Percentiles rank a stretch among this genome's conserved stretches.
These are phyloP conservation scores for Golovinomyces cichoracearum DNA, from an alignment of 2,329 filamentous ascomycete species.

Conservation along the genomic window DNA sequence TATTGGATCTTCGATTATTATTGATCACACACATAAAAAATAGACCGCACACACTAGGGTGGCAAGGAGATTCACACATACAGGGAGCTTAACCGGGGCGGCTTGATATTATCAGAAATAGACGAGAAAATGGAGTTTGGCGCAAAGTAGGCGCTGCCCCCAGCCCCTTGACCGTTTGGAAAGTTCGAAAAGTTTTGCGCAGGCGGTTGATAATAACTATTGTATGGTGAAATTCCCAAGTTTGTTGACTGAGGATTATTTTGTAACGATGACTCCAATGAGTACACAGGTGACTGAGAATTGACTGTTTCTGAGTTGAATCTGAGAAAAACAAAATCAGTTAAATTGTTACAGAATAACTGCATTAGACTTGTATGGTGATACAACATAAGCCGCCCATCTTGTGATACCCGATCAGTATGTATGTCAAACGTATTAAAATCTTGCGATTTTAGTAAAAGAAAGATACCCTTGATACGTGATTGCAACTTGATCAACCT, in stretches of 20 bases:
- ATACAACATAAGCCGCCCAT: neutral
- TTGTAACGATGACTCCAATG: slow-evolving; percentile 12
- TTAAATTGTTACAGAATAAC: slow-evolving; percentile 10
- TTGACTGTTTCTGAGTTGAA: slow-evolving; percentile 13
- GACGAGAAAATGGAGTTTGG: slow-evolving; percentile 12
- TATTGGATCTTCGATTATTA: slow-evolving; percentile 12
- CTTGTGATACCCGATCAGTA: neutral
- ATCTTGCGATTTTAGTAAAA: no score
- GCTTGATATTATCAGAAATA: slow-evolving; percentile 15
- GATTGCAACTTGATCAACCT: no score
- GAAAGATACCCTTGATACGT: no score
- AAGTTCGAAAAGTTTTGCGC: slow-evolving; percentile 13
- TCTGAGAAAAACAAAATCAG: slow-evolving; percentile 14
- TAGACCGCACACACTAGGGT: neutral
- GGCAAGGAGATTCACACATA: slow-evolving; percentile 6
- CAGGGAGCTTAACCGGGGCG: slow-evolving; percentile 12
- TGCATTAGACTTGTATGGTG: slow-evolving; percentile 1
- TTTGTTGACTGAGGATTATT: slow-evolving; percentile 11
- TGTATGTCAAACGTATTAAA: neutral
- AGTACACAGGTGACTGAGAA: slow-evolving; percentile 15
- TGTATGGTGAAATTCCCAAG: slow-evolving; percentile 12
- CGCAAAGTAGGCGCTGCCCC: slow-evolving; percentile 12
- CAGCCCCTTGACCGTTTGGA: slow-evolving; percentile 6
- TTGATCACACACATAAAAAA: slow-evolving; percentile 4
- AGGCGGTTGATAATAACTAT: slow-evolving; percentile 11